These are phyloP conservation scores for Fusarium mangiferae DNA, from an alignment of 2,329 filamentous ascomycete genomes.

Conservation along the genomic window DNA sequence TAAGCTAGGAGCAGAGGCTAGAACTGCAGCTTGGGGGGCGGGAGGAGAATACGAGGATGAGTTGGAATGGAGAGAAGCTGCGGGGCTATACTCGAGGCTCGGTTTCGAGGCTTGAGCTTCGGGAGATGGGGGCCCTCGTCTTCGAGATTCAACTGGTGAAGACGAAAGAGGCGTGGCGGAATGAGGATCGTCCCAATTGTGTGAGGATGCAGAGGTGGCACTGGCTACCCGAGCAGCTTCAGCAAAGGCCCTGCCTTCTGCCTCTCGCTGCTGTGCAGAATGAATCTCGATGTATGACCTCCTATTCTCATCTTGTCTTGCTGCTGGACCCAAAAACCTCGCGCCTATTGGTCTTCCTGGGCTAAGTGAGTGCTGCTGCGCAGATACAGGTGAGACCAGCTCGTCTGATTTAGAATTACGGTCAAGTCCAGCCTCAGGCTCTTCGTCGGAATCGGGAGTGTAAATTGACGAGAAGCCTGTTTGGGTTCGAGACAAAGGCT, in stretches of 20 bases:
- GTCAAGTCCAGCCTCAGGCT: conserved; percentile 20
- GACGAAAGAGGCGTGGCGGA: conserved; percentile 38
- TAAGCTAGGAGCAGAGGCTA: conserved; percentile 2
- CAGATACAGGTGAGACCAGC: conserved; percentile 29
- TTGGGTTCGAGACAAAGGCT: conserved; percentile 53
- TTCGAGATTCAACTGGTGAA: conserved; percentile 42
- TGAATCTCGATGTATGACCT: conserved; percentile 68
- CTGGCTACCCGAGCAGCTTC: conserved; percentile 56
- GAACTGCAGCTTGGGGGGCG: conserved; percentile 19
- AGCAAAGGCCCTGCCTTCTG: conserved; percentile 68
- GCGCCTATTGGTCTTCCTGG: conserved; percentile 48
- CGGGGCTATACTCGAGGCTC: conserved; percentile 55
- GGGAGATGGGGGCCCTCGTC: conserved; percentile 42
- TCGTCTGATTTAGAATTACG: conserved; percentile 27
- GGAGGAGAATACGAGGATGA: conserved; percentile 45
- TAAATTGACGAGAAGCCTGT: conserved; percentile 45
- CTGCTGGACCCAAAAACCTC: conserved; percentile 55
- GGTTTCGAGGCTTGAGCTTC: conserved; percentile 41
- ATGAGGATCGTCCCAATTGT: conserved; percentile 49
- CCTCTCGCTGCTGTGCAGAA: conserved; percentile 69
- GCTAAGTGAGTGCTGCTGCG: conserved; percentile 42
- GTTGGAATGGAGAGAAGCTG: conserved; percentile 51
- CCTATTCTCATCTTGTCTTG: conserved; percentile 61
- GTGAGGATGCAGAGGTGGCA: conserved; percentile 47
- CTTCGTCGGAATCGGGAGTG: conserved; percentile 35